These are phyloP conservation scores for Populus hybrid DNA, from an alignment of 441 rosid genomes.

Conservation along the genomic window DNA sequence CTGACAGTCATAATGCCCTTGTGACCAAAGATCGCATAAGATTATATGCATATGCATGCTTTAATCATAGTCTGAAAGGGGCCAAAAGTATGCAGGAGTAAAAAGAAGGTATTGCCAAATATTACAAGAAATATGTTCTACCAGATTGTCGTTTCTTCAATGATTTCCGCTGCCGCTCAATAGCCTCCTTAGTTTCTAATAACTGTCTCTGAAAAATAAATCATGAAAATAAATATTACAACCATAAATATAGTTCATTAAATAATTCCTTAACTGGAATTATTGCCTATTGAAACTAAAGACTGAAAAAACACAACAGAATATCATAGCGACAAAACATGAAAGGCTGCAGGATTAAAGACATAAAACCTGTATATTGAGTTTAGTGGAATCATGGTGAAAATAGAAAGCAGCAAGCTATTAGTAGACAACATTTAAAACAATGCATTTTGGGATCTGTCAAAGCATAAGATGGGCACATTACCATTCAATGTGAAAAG, in stretches of 20 bases:
- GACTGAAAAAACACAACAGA: not conserved
- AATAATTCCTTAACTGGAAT: not conserved
- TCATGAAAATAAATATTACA: conserved; percentile 2
- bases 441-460: not conserved
- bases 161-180: conserved; percentile 90
- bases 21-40: not conserved
- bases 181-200: conserved; percentile 92
- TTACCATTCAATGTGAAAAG: not conserved
- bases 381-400: too few relatives aligned
- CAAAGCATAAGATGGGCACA: not conserved
- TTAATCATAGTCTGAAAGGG: not conserved
- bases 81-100: not conserved
- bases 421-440: too few relatives aligned
- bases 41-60: not conserved
- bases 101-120: not conserved
- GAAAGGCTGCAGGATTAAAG: too few relatives aligned
- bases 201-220: conserved; percentile 58
- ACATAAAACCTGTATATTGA: too few relatives aligned
- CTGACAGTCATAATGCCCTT: not conserved
- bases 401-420: too few relatives aligned
- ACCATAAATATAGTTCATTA: not conserved
- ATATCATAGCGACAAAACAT: not conserved
- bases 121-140: conserved; percentile 24
- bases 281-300: not conserved
- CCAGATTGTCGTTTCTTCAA: conserved; percentile 93